Base-by-base conservation (phyloP, 2,329 filamentous ascomycete species). In the Paraconiothyrium brasiliense region DNA sequence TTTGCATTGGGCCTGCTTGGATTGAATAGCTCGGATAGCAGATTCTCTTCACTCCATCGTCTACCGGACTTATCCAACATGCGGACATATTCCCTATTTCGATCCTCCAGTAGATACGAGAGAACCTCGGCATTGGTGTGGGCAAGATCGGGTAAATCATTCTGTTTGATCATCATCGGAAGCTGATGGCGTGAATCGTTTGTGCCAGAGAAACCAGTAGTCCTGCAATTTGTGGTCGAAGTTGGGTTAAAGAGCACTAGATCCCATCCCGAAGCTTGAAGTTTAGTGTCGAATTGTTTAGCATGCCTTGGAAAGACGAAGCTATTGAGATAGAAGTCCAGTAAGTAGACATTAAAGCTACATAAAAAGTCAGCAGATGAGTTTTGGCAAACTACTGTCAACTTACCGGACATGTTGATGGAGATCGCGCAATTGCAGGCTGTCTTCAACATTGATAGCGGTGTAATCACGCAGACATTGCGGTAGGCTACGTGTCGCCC, bases 131-230 rank as follows among this genome's bases (percentile, higher is more conserved):
- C 88, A 59, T 89, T 91, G 0, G 88, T 91, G 50, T 90, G 86
- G 0, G 76, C 68, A 0, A 91, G 80, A 0, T 79, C 74, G 0
- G 81, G 76, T 0, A 92, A 80, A 61, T 92, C 89, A 0, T 85
- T 76, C 55, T 92, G 89, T 22, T 79, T 73, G 22, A 92, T 86
- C 0, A 82, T 87, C n/a, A 87, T 72, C 0, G 90, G 90, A 0
- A 92, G 75, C 37, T 90, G 80, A 0, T 76, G 78, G 41, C 84
- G 81, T 22, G 85, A 87, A 69, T 92, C 90, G 48, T 91, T 92
- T 0, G 90, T 92, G 0, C 90, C 90, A 8, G 87, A 90, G 71
- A 93, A 93, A 0, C 90, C 90, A 0, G 89, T 91, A 0, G 89
- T 90, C 1, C 83, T 62, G 2, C 77, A 69, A 16, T 58, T 60